Conservation (phyloP, 257 asterid species). For the Rubia yunnanensis region DNA sequence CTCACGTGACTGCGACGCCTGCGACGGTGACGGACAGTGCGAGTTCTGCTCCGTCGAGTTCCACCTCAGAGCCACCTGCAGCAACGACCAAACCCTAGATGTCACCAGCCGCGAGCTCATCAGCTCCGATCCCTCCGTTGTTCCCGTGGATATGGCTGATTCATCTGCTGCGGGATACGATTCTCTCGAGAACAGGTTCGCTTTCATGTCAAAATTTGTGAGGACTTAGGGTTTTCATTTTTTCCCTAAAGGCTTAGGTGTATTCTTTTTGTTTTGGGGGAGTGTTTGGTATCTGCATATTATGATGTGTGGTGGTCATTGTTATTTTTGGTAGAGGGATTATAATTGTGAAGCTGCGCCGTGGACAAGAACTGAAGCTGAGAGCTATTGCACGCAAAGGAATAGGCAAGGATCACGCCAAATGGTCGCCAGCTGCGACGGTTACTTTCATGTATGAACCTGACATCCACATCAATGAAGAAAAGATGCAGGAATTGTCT, state of each 20-base stretch:
- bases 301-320: background rate
- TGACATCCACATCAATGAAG: conserved; percentile 82
- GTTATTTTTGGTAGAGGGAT: conserved; percentile 52
- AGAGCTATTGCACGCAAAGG: conserved; percentile 99
- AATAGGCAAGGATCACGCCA: conserved; percentile 98
- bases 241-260: background rate
- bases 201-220: background rate
- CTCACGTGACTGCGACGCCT: conserved; percentile 96
- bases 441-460: conserved; percentile 98
- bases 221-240: background rate
- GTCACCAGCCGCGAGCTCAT: conserved; percentile 83
- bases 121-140: conserved; percentile 87
- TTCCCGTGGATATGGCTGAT: conserved; percentile 75
- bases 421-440: conserved; percentile 99
- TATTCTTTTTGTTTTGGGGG: background rate
- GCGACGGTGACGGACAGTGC: conserved; percentile 97
- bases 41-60: conserved; percentile 97
- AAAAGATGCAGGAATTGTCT: conserved; percentile 66
- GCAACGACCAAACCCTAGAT: conserved; percentile 71
- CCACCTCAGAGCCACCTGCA: conserved; percentile 67
- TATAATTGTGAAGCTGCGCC: conserved; percentile 93
- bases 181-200: conserved; percentile 12
- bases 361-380: conserved; percentile 82
- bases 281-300: background rate
- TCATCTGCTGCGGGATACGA: conserved; percentile 32